These are phyloP conservation scores for Suhomyces kilbournensis DNA, from an alignment of 805 yeast genomes.

Conservation along the genomic window DNA sequence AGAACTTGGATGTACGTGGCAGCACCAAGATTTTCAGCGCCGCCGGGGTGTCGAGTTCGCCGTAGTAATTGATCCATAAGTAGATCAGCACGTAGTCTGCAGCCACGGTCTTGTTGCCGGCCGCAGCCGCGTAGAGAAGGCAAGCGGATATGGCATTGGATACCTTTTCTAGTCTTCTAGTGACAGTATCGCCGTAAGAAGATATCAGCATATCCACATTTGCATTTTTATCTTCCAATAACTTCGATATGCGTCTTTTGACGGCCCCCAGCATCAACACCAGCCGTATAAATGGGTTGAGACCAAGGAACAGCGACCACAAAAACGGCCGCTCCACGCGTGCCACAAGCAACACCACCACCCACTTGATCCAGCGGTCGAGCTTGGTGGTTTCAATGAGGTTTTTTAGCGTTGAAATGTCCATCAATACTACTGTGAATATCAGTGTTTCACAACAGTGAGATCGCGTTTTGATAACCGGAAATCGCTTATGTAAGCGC, in stretches of 20 bases:
- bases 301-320: constrained; percentile 31
- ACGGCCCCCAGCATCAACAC: background rate
- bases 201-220: background rate
- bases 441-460: too few species aligned
- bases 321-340: constrained; percentile 22
- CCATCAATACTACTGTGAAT: too few species aligned
- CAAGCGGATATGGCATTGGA: constrained; percentile 24
- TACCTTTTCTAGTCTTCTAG: constrained; percentile 15
- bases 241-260: background rate
- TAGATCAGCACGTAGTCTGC: constrained; percentile 38
- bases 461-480: too few species aligned
- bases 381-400: background rate
- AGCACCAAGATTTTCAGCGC: constrained; percentile 26
- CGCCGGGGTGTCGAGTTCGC: constrained; percentile 33
- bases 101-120: constrained; percentile 26
- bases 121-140: constrained; percentile 26
- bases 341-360: constrained; percentile 20
- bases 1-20: constrained; percentile 23
- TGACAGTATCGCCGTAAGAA: background rate
- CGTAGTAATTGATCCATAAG: constrained; percentile 29
- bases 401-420: background rate
- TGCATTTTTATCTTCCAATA: background rate
- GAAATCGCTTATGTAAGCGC: too few species aligned
- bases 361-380: constrained; percentile 26
- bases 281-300: constrained; percentile 26